phyloP scores from a whole-genome alignment of 108 stramenopile genomes.

The Pseudonitzschia pungens region DNA sequence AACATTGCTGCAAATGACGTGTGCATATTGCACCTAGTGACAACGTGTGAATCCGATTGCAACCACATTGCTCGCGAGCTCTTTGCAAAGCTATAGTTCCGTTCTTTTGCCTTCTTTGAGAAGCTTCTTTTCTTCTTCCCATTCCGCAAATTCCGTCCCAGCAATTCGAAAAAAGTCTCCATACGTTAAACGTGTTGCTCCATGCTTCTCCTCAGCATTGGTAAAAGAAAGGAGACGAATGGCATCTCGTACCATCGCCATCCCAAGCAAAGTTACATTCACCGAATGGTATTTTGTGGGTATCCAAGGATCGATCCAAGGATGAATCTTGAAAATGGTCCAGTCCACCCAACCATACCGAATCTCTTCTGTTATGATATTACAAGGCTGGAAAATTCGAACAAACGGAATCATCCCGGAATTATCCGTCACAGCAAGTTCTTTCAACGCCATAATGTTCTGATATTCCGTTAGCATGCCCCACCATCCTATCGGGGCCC shows the following conservation, averaged over 20 bases:
- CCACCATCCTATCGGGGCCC: constrained; percentile 22
- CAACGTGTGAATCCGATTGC: no score
- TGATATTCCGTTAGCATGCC: not conserved
- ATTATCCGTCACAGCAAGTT: constrained; percentile 7
- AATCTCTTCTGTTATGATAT: constrained; percentile 20
- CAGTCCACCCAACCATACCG: constrained; percentile 32
- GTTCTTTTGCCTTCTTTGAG: not conserved
- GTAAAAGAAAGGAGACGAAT: not conserved
- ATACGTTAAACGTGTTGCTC: not conserved
- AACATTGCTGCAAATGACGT: no score
- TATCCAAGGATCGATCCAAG: constrained; percentile 13
- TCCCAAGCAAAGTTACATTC: constrained; percentile 9
- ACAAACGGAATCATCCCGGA: constrained; percentile 8
- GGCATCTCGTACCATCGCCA: constrained; percentile 28
- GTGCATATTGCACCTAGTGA: no score
- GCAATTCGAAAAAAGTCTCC: constrained; percentile 1
- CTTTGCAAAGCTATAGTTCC: not conserved
- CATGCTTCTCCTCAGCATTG: not conserved
- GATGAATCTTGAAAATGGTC: constrained; percentile 19
- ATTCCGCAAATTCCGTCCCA: constrained; percentile 10
- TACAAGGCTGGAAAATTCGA: constrained; percentile 24
- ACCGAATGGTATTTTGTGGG: constrained; percentile 28
- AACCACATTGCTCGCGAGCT: no score
- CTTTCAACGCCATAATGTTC: constrained; percentile 22
- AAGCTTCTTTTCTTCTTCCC: not conserved